These are phyloP conservation scores for Candida nitratophila DNA, from an alignment of 805 yeast species.

Conservation along the genomic window DNA sequence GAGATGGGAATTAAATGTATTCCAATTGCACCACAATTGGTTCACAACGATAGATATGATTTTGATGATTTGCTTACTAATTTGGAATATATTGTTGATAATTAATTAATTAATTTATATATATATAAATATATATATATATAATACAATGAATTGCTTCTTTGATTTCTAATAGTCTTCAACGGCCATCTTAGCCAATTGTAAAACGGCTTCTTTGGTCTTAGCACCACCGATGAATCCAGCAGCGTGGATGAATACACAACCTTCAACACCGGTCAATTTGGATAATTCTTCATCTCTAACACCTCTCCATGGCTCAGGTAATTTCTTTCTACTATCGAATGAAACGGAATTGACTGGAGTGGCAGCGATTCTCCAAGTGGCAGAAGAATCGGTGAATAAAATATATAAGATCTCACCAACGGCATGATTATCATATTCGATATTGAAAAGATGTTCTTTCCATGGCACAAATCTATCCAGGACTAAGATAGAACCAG, in stretches of 20 bases:
- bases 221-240: conserved; percentile 96
- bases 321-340: conserved; percentile 79
- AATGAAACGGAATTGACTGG: conserved; percentile 75
- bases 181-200: conserved; percentile 53
- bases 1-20: conserved; percentile 41
- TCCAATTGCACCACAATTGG: conserved; percentile 24
- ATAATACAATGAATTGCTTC: background rate
- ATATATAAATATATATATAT: background rate
- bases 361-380: conserved; percentile 89
- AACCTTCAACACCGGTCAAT: conserved; percentile 74
- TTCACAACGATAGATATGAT: conserved; percentile 30
- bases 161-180: conserved; percentile 1
- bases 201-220: conserved; percentile 68
- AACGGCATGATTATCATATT: conserved; percentile 47
- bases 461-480: conserved; percentile 91
- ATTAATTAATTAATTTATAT: background rate
- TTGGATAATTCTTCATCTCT: conserved; percentile 78
- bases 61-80: conserved; percentile 30
- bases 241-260: conserved; percentile 91
- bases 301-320: conserved; percentile 91
- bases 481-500: conserved; percentile 71
- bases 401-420: conserved; percentile 68
- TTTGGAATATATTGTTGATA: background rate
- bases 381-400: conserved; percentile 63
- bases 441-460: conserved; percentile 76